phyloP scores from a whole-genome alignment of 2,329 filamentous ascomycete genomes.

The Rosellinia necatrix region DNA sequence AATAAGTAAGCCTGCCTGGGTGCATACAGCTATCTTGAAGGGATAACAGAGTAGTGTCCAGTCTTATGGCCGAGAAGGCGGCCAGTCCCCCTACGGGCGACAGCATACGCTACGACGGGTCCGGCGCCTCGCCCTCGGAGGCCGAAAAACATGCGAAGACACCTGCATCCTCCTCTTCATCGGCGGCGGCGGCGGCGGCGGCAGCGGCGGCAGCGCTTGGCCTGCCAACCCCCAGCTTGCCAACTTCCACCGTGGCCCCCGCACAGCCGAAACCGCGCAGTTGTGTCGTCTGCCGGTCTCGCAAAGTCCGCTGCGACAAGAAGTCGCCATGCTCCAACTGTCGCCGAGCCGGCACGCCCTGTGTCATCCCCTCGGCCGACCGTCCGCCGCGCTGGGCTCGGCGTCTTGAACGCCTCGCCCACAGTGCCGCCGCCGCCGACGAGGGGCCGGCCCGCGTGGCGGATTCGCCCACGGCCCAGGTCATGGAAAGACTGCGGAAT shows the following conservation, averaged over 20 bases:
- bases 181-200: not conserved
- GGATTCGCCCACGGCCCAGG: slow-evolving; percentile 41
- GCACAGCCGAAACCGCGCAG: slow-evolving; percentile 30
- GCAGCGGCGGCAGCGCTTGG: not conserved
- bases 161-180: not conserved
- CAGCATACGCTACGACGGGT: not conserved
- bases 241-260: not conserved
- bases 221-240: too few relatives aligned
- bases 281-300: slow-evolving; percentile 49
- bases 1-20: too few relatives aligned
- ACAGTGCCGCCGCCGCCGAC: slow-evolving; percentile 37
- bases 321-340: slow-evolving; percentile 61
- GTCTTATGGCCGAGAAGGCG: not conserved
- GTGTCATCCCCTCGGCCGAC: slow-evolving; percentile 54
- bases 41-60: too few relatives aligned
- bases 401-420: slow-evolving; percentile 49
- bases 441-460: slow-evolving; percentile 44
- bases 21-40: too few relatives aligned
- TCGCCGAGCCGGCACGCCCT: slow-evolving; percentile 56
- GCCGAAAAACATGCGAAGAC: slow-evolving; percentile 33
- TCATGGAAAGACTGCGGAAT: slow-evolving; percentile 55
- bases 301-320: slow-evolving; percentile 64
- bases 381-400: slow-evolving; percentile 60
- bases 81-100: not conserved
- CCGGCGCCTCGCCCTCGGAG: slow-evolving; percentile 7